Conservation (phyloP, 75 land plant species). For the Selaginella tamariscina region DNA sequence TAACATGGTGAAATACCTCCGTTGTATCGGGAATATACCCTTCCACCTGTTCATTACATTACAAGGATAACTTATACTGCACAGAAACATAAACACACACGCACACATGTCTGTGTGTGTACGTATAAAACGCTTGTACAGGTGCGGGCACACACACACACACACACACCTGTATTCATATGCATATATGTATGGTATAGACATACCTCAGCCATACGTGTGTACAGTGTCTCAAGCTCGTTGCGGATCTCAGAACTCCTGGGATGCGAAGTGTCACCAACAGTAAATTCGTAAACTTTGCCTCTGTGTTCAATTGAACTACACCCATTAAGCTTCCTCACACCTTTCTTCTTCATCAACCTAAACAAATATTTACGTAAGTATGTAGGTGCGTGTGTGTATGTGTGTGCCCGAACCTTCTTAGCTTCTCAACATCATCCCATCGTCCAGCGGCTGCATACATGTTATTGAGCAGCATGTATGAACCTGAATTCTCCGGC, state of each 20-base stretch:
- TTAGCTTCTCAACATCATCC: not conserved
- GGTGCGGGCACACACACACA: too few species aligned
- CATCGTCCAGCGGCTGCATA: not conserved
- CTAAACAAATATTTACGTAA: too few species aligned
- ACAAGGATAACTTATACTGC: too few species aligned
- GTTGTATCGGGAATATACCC: slow-evolving; percentile 9
- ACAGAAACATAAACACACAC: too few species aligned
- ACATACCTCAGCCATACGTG: too few species aligned
- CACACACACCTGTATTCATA: too few species aligned
- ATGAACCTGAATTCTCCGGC: not conserved
- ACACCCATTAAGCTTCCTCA: not conserved
- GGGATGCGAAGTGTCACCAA: not conserved
- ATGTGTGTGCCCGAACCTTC: too few species aligned
- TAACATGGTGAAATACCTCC: not conserved
- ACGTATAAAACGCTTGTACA: too few species aligned
- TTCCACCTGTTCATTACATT: not conserved
- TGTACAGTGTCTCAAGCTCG: not conserved
- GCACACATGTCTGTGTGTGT: too few species aligned
- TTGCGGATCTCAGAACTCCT: not conserved
- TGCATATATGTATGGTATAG: too few species aligned
- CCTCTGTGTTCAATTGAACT: not conserved
- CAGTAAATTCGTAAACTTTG: not conserved
- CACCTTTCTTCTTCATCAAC: slow-evolving; percentile 4
- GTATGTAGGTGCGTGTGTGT: too few species aligned
- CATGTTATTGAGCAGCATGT: not conserved